These are phyloP conservation scores for Lanzia echinophila DNA, from an alignment of 2,329 filamentous ascomycete genomes.

Conservation along the genomic window DNA sequence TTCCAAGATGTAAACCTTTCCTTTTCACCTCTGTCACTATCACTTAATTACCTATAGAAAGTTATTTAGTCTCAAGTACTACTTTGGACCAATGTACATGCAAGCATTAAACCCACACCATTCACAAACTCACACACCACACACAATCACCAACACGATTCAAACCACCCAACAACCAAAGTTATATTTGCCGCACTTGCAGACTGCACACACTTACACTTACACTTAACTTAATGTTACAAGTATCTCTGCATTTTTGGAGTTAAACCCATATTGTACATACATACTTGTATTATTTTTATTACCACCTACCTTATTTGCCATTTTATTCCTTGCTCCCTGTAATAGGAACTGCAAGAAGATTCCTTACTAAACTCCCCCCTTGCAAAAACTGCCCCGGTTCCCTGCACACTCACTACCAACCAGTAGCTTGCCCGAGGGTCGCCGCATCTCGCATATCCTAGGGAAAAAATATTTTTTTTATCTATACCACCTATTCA, in stretches of 20 bases:
- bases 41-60: not conserved
- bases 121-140: not conserved
- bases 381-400: not conserved
- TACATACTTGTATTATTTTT: not conserved
- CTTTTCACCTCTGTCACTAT: no score
- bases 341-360: not conserved
- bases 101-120: not conserved
- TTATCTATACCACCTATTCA: slow-evolving; percentile 1
- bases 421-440: slow-evolving; percentile 9
- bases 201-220: not conserved
- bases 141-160: not conserved
- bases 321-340: not conserved
- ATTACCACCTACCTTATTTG: not conserved
- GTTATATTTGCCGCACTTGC: not conserved
- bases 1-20: no score
- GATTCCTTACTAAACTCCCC: not conserved
- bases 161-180: not conserved
- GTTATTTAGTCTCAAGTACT: not conserved
- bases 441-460: slow-evolving; percentile 4
- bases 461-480: slow-evolving; percentile 4
- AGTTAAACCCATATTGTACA: not conserved
- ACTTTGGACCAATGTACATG: not conserved
- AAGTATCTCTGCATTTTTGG: not conserved
- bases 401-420: not conserved
- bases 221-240: not conserved